phyloP scores from a whole-genome alignment of 805 yeast genomes.

The Naumovozyma castellii region DNA sequence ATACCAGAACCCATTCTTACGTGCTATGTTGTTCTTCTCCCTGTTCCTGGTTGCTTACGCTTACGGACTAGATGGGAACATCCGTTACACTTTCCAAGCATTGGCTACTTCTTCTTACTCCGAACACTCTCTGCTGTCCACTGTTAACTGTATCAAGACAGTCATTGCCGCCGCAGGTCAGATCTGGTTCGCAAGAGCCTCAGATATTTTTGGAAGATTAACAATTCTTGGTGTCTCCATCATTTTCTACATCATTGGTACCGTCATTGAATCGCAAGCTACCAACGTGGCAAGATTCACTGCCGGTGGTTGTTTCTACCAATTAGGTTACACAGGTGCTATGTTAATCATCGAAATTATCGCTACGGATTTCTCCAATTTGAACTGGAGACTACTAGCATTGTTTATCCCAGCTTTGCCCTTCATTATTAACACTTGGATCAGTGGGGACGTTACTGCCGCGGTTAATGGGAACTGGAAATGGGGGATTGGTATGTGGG shows the following conservation, averaged over 20 bases:
- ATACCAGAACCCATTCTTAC: slow-evolving; percentile 47
- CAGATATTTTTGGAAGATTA: slow-evolving; percentile 49
- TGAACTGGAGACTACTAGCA: slow-evolving; percentile 61
- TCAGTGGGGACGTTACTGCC: slow-evolving; percentile 48
- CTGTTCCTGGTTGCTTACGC: slow-evolving; percentile 44
- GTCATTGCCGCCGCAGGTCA: slow-evolving; percentile 52
- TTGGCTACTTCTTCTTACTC: slow-evolving; percentile 42
- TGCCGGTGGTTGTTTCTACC: slow-evolving; percentile 44
- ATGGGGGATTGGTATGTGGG: slow-evolving; percentile 79
- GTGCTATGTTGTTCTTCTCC: slow-evolving; percentile 33
- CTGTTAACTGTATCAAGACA: slow-evolving; percentile 42
- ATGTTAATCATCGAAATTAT: slow-evolving; percentile 47
- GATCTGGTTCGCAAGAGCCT: slow-evolving; percentile 45
- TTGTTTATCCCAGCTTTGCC: slow-evolving; percentile 64
- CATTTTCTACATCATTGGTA: slow-evolving; percentile 46
- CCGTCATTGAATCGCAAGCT: slow-evolving; percentile 48
- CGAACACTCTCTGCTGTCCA: slow-evolving; percentile 42
- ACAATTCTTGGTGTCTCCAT: slow-evolving; percentile 38
- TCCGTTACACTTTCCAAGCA: slow-evolving; percentile 39
- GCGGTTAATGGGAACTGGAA: slow-evolving; percentile 42
- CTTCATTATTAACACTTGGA: slow-evolving; percentile 70
- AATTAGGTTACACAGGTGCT: slow-evolving; percentile 54
- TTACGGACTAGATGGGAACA: slow-evolving; percentile 45
- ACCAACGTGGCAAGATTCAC: slow-evolving; percentile 43
- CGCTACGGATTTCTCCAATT: slow-evolving; percentile 55